These are phyloP conservation scores for Monilinia laxa DNA, from an alignment of 2,329 filamentous ascomycete species.

Conservation along the genomic window DNA sequence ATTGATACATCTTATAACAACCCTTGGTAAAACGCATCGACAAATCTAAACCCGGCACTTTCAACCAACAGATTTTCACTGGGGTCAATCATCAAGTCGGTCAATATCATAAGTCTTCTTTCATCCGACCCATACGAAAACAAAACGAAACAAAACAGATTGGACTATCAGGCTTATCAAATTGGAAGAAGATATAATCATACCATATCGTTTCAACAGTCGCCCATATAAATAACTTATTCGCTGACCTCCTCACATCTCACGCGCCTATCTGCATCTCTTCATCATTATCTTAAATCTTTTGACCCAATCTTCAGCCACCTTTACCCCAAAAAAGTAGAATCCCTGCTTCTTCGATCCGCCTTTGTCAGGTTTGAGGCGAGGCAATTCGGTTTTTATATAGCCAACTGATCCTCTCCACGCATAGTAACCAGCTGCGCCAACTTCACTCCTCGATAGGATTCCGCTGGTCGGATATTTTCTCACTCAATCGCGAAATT, in stretches of 20 bases:
- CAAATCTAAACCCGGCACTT: constrained; percentile 1
- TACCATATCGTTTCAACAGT: constrained; percentile 15
- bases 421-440: constrained; percentile 23
- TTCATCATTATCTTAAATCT: neutral
- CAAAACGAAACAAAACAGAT: constrained; percentile 15
- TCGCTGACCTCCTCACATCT: constrained; percentile 20
- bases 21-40: constrained; percentile 2
- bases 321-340: neutral
- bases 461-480: constrained; percentile 25
- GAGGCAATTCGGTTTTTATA: constrained; percentile 23
- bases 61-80: constrained; percentile 16
- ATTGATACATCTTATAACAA: constrained; percentile 6
- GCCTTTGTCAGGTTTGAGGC: constrained; percentile 23
- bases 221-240: constrained; percentile 14
- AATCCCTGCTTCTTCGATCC: constrained; percentile 16
- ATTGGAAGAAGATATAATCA: constrained; percentile 1
- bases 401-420: constrained; percentile 24
- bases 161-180: constrained; percentile 8
- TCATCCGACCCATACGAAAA: constrained; percentile 2
- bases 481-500: constrained; percentile 24
- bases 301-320: constrained; percentile 19
- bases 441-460: constrained; percentile 21
- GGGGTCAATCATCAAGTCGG: constrained; percentile 15
- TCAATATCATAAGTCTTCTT: constrained; percentile 3
- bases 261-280: constrained; percentile 24